Percentiles rank a stretch among this genome's conserved stretches.
These are phyloP conservation scores for Kwoniella dejecticola DNA, from an alignment of 768 basidiomycete species.

Conservation along the genomic window DNA sequence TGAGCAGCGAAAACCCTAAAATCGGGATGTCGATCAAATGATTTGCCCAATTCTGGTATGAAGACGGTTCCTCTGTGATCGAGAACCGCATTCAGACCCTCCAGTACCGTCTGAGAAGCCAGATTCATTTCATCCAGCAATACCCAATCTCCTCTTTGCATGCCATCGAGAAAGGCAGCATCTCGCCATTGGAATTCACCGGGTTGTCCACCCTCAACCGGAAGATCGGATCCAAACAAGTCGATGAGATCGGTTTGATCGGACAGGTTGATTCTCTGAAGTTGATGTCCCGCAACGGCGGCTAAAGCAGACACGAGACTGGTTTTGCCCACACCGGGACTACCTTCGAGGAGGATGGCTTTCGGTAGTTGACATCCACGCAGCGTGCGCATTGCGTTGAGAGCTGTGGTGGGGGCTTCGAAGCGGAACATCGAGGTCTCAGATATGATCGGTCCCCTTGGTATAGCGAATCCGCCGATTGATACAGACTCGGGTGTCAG, in stretches of 20 bases:
- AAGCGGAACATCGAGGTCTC: slow-evolving; percentile 67
- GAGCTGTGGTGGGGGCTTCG: slow-evolving; percentile 80
- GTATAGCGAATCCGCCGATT: slow-evolving; percentile 74
- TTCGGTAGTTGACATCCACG: slow-evolving; percentile 87
- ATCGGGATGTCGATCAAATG: slow-evolving; percentile 83
- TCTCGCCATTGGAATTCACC: slow-evolving; percentile 98
- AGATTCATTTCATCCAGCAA: slow-evolving; percentile 99
- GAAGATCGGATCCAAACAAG: slow-evolving; percentile 92
- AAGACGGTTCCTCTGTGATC: slow-evolving; percentile 95
- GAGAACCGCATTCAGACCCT: slow-evolving; percentile 92
- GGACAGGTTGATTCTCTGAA: slow-evolving; percentile 94
- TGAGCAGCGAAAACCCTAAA: slow-evolving; percentile 98
- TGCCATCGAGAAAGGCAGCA: slow-evolving; percentile 87
- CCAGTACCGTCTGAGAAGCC: slow-evolving; percentile 92
- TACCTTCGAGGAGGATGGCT: slow-evolving; percentile 92
- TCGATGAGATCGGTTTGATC: slow-evolving; percentile 97
- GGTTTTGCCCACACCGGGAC: slow-evolving; percentile 97
- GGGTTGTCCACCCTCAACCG: slow-evolving; percentile 83
- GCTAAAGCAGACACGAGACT: slow-evolving; percentile 87
- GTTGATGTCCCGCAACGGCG: slow-evolving; percentile 70
- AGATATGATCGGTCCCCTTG: slow-evolving; percentile 61
- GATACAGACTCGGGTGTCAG: slow-evolving; percentile 57
- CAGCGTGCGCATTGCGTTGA: slow-evolving; percentile 83
- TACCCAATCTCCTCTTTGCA: slow-evolving; percentile 97
- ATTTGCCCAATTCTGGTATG: slow-evolving; percentile 88